Evolutionary conservation across 176 grass and related monocot genomes (phyloP).

Genomic region (Avena insularis): DNA sequence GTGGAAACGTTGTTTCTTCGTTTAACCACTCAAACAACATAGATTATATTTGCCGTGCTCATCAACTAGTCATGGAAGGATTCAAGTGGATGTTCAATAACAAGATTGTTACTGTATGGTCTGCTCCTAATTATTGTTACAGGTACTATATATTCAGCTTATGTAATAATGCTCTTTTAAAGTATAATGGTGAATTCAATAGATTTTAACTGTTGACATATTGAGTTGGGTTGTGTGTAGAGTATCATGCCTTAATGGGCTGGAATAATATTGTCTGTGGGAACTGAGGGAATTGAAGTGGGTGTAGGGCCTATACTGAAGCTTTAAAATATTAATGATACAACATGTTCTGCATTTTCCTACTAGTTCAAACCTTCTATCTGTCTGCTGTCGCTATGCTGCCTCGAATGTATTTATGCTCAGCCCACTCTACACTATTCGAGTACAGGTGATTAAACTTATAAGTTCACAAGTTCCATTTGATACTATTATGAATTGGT

Average conservation of each 20-base stretch:
- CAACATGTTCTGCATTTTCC: not conserved
- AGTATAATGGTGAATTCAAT: conserved; percentile 18
- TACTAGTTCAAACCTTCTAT: not conserved
- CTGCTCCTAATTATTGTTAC: conserved; percentile 99
- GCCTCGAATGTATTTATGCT: conserved; percentile 15
- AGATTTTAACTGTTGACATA: conserved; percentile 22
- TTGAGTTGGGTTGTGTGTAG: conserved; percentile 14
- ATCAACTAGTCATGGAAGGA: conserved; percentile 99
- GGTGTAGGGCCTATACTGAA: not conserved
- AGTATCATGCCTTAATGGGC: not conserved
- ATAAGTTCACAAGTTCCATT: not conserved
- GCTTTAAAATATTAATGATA: conserved; percentile 16
- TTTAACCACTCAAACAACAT: conserved; percentile 97
- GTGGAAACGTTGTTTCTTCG: conserved; percentile 79
- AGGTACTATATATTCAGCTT: conserved; percentile 59
- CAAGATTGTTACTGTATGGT: conserved; percentile 99
- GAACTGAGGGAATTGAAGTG: not conserved
- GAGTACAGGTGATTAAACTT: not conserved
- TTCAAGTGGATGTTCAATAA: conserved; percentile 99
- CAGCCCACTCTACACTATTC: not conserved
- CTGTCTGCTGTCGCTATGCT: not conserved
- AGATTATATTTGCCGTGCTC: conserved; percentile 98
- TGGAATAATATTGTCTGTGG: conserved; percentile 17
- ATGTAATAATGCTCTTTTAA: conserved; percentile 15
- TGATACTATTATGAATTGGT: conserved; percentile 9